Conservation (phyloP, 2,329 filamentous ascomycete species). For the Colletotrichum cordylinicola region DNA sequence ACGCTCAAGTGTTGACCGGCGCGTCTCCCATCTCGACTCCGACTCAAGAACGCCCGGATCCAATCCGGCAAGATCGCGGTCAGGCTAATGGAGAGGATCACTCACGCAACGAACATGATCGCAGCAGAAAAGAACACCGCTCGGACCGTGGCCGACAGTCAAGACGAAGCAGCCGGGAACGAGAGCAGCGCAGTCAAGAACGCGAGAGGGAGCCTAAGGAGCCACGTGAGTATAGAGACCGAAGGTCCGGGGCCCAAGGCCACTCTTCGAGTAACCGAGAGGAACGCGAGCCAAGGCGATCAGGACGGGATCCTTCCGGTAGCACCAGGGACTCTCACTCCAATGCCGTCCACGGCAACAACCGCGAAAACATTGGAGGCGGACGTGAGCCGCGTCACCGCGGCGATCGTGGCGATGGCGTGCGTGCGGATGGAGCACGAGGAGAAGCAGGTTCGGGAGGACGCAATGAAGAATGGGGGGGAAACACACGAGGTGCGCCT, state of each 20-base stretch:
- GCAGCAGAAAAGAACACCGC: constrained; percentile 48
- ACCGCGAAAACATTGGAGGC: neutral
- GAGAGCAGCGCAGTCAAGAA: constrained; percentile 48
- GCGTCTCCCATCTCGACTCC: constrained; percentile 57
- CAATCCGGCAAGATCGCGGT: constrained; percentile 42
- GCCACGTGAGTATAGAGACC: constrained; percentile 49
- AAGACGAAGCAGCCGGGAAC: constrained; percentile 45
- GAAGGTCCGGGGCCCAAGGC: constrained; percentile 37
- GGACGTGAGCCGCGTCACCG: constrained; percentile 32
- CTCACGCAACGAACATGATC: constrained; percentile 46
- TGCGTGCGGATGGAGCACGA: constrained; percentile 14
- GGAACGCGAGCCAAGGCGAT: constrained; percentile 31
- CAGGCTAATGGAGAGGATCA: constrained; percentile 41
- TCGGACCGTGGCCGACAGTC: constrained; percentile 43
- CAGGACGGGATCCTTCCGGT: constrained; percentile 19
- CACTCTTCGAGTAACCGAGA: constrained; percentile 26
- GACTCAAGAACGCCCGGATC: constrained; percentile 53
- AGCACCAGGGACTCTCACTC: constrained; percentile 12
- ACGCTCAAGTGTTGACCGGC: constrained; percentile 62
- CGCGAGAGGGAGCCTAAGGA: constrained; percentile 54
- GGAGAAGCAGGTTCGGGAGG: constrained; percentile 30
- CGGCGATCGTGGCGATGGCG: constrained; percentile 28
- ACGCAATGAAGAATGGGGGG: constrained; percentile 24
- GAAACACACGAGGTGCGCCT: constrained; percentile 10
- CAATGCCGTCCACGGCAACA: constrained; percentile 28